Base-by-base conservation (phyloP, 106 monocot species). In the Hemerocallis citrina region DNA sequence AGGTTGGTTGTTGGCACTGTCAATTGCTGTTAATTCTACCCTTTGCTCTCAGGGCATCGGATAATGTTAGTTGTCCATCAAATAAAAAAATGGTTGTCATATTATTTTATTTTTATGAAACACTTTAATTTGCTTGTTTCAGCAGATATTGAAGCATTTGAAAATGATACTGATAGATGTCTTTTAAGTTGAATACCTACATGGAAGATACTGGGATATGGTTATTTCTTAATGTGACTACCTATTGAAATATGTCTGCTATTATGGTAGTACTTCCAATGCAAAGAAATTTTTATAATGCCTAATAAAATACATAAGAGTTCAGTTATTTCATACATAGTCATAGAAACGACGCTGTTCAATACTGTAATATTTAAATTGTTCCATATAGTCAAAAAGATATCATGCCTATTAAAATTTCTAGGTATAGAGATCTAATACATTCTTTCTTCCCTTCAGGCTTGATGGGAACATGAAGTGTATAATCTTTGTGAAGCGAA, bases 401-500 rank as follows among this genome's bases (percentile, higher is more conserved):
- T 30, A 0, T 54, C 25, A 50, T 25, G 6, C 32, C 31, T 54
- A 6, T 48, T 48, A 22, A 48, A 2, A 49, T 2, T 32, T 34
- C 49, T 28, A 41, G 24, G 16, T 10, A 44, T 36, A 57, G 19
- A 57, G 7, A 57, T 36, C 35, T 57, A 20, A 57, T 36, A 57
- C 22, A 11, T 29, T 28, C 28, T 59, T 40, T 52, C 37, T 36
- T 64, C 62, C 55, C 34, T 19, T 49, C 72, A 95, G 86, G 77
- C 35, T 68, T 16, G 59, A 68, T 25, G 73, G 73, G 63, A 71
- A 73, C 43, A 65, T 52, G 31, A 96, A 81, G 62, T 96, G 95
- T 32, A 90, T 96, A 44, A 59, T 96, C 46, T 96, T 96, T 84
- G 95, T 90, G 62, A 90, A 87, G 75, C 78, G 95, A 75, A 84